Evolutionary conservation across 2,329 filamentous ascomycete genomes (phyloP).

Genomic region (Sclerotinia trifoliorum): DNA sequence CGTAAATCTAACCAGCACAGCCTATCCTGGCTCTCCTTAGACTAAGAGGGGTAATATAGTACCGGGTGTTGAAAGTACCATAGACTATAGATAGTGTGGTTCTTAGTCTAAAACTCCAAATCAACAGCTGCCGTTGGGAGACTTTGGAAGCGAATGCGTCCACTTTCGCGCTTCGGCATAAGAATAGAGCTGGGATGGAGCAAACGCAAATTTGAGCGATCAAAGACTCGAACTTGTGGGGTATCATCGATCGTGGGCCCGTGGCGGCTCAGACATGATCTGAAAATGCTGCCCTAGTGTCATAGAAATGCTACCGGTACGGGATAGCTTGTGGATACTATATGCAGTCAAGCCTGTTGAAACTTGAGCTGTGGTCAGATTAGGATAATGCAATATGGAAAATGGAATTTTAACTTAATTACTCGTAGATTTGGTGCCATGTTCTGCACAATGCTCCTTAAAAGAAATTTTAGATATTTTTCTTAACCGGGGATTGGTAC

Average conservation of each 20-base stretch:
- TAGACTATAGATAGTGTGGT: neutral
- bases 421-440: constrained; percentile 21
- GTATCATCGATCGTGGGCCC: constrained; percentile 26
- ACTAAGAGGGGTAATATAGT: neutral
- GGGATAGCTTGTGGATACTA: too few species aligned
- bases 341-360: too few species aligned
- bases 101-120: neutral
- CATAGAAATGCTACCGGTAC: too few species aligned
- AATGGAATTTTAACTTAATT: neutral
- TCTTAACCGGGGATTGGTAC: constrained; percentile 13
- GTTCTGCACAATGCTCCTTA: constrained; percentile 29
- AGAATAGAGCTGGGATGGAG: neutral
- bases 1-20: neutral
- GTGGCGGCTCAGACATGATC: constrained; percentile 11
- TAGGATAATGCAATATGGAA: neutral
- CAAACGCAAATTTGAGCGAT: neutral
- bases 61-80: neutral
- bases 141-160: neutral
- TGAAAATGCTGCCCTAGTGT: neutral
- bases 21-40: neutral
- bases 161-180: constrained; percentile 15
- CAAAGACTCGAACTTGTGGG: constrained; percentile 32
- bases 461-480: neutral
- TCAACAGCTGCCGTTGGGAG: constrained; percentile 7
- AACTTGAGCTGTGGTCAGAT: too few species aligned